Evolutionary conservation across 192 early-diverging fungal species (phyloP).

Genomic region (Paraglomus brasilianum): DNA sequence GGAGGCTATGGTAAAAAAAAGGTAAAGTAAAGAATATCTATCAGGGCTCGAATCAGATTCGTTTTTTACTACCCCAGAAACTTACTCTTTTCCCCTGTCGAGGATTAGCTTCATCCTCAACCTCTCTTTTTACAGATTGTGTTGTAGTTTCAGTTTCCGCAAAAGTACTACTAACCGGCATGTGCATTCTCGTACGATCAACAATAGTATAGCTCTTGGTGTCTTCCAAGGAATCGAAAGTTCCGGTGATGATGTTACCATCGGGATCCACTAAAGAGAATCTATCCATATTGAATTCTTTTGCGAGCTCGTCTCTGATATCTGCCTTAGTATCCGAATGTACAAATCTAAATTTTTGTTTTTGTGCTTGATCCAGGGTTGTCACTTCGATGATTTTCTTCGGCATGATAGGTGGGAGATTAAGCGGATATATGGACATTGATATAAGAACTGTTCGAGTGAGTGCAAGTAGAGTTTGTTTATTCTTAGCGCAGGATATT

Average conservation of each 20-base stretch:
- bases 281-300: constrained; percentile 10
- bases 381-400: no score
- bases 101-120: neutral
- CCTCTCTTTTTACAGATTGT: neutral
- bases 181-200: neutral
- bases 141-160: neutral
- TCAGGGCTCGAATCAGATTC: neutral
- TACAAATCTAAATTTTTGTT: neutral
- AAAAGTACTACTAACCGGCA: neutral
- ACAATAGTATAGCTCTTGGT: constrained; percentile 2
- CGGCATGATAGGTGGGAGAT: no score
- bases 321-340: neutral
- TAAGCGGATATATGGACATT: no score
- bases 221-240: constrained; percentile 6
- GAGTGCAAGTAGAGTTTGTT: no score
- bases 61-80: neutral
- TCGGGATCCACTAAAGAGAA: constrained; percentile 1
- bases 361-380: no score
- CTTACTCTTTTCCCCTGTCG: neutral
- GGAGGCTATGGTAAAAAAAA: no score
- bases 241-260: constrained; percentile 7
- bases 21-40: neutral
- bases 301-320: constrained; percentile 15
- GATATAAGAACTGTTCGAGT: no score
- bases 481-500: no score